These are phyloP conservation scores for Nicotiana attenuata DNA, from an alignment of 257 asterid genomes.

Conservation along the genomic window DNA sequence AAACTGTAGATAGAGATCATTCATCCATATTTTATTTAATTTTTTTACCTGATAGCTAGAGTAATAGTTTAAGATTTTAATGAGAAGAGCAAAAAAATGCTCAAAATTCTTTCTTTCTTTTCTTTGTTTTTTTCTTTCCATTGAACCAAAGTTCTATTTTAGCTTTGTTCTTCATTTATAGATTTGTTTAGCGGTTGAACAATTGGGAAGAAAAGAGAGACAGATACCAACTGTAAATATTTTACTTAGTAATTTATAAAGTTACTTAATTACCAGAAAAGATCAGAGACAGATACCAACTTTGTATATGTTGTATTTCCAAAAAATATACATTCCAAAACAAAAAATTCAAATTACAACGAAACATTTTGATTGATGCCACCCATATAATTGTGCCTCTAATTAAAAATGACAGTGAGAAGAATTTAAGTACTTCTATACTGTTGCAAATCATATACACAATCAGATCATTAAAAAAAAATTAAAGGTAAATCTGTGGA, in stretches of 20 bases:
- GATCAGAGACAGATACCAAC: not conserved
- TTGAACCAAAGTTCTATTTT: not conserved
- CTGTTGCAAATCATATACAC: no score
- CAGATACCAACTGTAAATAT: no score
- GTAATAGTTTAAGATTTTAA: not conserved
- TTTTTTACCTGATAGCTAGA: not conserved
- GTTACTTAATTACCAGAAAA: not conserved
- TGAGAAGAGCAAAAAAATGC: not conserved
- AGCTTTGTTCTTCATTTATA: not conserved
- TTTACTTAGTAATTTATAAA: no score
- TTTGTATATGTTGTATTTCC: not conserved
- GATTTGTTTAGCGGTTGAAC: not conserved
- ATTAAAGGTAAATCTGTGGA: no score
- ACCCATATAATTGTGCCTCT: not conserved
- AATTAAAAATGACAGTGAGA: no score
- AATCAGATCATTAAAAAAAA: no score
- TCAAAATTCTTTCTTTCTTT: not conserved
- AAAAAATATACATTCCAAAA: not conserved
- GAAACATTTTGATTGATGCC: not conserved
- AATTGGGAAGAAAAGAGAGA: not conserved
- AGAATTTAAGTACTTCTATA: no score
- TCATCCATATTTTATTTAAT: not conserved
- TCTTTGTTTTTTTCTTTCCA: not conserved
- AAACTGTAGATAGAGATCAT: not conserved
- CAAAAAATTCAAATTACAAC: not conserved